These are phyloP conservation scores for Meyerozyma smithsonii DNA, from an alignment of 1,139 yeast species.

Conservation along the genomic window DNA sequence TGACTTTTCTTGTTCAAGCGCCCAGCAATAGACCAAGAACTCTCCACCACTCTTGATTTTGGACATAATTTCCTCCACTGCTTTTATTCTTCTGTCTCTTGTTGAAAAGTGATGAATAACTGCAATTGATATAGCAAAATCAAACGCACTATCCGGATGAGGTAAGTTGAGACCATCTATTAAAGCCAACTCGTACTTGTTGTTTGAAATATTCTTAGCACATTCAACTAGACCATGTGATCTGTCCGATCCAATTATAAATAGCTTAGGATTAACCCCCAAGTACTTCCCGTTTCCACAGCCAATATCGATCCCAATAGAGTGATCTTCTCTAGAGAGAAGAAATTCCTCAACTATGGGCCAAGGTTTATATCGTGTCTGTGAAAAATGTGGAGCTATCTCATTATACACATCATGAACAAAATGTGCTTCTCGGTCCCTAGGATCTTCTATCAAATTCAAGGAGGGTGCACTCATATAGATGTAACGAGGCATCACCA, in stretches of 20 bases:
- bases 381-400: constrained; percentile 88
- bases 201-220: constrained; percentile 49
- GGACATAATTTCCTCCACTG: constrained; percentile 62
- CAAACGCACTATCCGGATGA: constrained; percentile 55
- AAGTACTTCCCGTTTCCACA: constrained; percentile 96
- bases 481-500: constrained; percentile 6
- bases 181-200: constrained; percentile 42
- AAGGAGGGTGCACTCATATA: background rate
- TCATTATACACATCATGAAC: constrained; percentile 91
- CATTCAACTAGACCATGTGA: constrained; percentile 74
- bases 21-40: constrained; percentile 91
- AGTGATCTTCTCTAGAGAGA: constrained; percentile 23
- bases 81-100: constrained; percentile 67
- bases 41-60: constrained; percentile 58
- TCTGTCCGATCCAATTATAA: constrained; percentile 76
- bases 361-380: constrained; percentile 96
- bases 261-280: constrained; percentile 61
- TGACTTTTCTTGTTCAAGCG: constrained; percentile 82
- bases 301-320: constrained; percentile 69
- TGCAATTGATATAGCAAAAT: constrained; percentile 92
- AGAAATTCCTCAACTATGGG: constrained; percentile 83
- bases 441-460: constrained; percentile 33
- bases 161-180: constrained; percentile 79
- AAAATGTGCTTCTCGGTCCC: constrained; percentile 62
- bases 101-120: constrained; percentile 96